Evolutionary conservation across 1,139 yeast genomes (phyloP).

Genomic region (Saccharomyces hybrid): DNA sequence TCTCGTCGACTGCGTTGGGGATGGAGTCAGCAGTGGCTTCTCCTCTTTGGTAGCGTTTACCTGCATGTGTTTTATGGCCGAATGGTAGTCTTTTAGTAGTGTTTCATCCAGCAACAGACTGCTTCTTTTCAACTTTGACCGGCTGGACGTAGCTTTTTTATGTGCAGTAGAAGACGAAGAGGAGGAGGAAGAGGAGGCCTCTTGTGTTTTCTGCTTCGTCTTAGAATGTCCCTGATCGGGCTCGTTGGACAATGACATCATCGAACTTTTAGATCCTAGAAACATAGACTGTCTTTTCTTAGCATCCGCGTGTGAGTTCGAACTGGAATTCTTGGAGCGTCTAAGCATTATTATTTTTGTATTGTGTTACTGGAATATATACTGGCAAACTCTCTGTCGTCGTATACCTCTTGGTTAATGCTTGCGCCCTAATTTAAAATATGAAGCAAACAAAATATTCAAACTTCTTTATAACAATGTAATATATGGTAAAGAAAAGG

Average conservation of each 20-base stretch:
- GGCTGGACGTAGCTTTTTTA: neutral
- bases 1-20: neutral
- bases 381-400: neutral
- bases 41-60: neutral
- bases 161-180: neutral
- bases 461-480: neutral
- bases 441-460: neutral
- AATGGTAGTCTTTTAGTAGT: constrained; percentile 23
- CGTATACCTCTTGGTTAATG: neutral
- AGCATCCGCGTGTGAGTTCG: constrained; percentile 1
- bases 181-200: neutral
- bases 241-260: neutral
- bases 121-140: constrained; percentile 18
- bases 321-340: constrained; percentile 8
- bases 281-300: constrained; percentile 20
- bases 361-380: neutral
- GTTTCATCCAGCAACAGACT: constrained; percentile 23
- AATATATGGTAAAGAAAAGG: neutral
- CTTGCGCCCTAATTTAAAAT: neutral
- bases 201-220: neutral
- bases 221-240: neutral
- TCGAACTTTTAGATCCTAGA: constrained; percentile 2
- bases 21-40: neutral
- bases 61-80: constrained; percentile 18
- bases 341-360: constrained; percentile 9